Percentiles rank a stretch among this genome's conserved stretches.
Conservation (phyloP, 345 rosid species). For the Brassica cretica region DNA sequence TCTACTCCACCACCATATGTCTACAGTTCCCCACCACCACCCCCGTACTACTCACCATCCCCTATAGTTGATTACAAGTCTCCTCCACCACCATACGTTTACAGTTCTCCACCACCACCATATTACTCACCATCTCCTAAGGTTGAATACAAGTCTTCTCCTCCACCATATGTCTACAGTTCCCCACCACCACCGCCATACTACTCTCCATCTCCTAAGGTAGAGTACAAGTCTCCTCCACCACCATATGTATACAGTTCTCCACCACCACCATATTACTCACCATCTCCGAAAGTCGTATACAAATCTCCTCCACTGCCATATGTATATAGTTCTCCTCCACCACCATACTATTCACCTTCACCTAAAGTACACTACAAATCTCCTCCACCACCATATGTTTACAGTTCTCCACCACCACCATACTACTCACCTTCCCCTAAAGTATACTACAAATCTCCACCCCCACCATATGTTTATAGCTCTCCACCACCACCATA, state of each 20-base stretch:
- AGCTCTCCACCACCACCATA: constrained; percentile 24
- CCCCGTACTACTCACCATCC: not conserved
- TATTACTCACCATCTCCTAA: constrained; percentile 12
- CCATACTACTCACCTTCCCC: constrained; percentile 7
- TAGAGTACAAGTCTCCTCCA: not conserved
- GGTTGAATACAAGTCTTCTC: not conserved
- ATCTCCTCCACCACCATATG: constrained; percentile 17
- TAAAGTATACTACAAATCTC: not conserved
- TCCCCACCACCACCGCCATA: constrained; percentile 28
- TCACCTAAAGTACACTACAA: not conserved
- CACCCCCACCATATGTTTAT: constrained; percentile 8
- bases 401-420: constrained; percentile 22
- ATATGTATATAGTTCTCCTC: constrained; percentile 17
- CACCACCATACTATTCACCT: constrained; percentile 8
- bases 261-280: constrained; percentile 13
- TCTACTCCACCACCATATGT: constrained; percentile 20
- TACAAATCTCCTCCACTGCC: constrained; percentile 22
- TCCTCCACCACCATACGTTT: too few species aligned
- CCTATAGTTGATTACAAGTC: too few species aligned
- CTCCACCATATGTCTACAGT: constrained; percentile 14
- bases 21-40: constrained; percentile 21
- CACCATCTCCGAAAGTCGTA: not conserved
- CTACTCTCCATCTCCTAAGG: not conserved
- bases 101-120: too few species aligned
- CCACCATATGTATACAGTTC: constrained; percentile 11